Percentiles rank a stretch among this genome's conserved stretches.
phyloP scores from a whole-genome alignment of 768 basidiomycete genomes.

The Plicaturopsis crispa region DNA sequence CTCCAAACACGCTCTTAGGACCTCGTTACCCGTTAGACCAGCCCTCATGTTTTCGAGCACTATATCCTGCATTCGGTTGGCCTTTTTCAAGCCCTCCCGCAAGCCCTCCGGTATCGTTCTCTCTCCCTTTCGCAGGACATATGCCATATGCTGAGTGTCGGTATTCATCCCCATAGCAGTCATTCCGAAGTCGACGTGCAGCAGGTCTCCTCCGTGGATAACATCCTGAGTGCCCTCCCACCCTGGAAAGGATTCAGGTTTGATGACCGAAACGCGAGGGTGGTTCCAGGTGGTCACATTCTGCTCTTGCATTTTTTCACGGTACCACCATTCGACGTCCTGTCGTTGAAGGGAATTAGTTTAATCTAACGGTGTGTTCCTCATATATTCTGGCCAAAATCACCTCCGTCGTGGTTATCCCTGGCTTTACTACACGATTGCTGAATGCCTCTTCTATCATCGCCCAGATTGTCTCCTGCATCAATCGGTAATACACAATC shows the following conservation, averaged over 20 bases:
- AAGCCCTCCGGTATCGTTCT: slow-evolving; percentile 33
- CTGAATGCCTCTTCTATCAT: slow-evolving; percentile 48
- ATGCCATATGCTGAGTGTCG: slow-evolving; percentile 49
- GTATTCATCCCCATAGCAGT: slow-evolving; percentile 48
- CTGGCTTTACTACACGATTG: slow-evolving; percentile 29
- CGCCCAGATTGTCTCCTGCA: slow-evolving; percentile 47
- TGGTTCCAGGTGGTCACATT: slow-evolving; percentile 47
- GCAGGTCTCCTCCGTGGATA: slow-evolving; percentile 40
- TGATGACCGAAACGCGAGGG: slow-evolving; percentile 39
- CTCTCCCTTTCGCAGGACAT: slow-evolving; percentile 41
- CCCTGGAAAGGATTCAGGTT: slow-evolving; percentile 31
- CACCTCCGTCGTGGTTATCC: slow-evolving; percentile 37
- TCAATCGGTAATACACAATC: slow-evolving; percentile 32
- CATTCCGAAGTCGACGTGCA: slow-evolving; percentile 51
- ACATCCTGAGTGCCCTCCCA: slow-evolving; percentile 31
- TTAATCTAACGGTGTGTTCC: no score
- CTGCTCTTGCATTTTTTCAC: slow-evolving; percentile 38
- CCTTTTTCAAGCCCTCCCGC: slow-evolving; percentile 34
- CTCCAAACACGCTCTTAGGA: slow-evolving; percentile 30
- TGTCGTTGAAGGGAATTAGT: slow-evolving; percentile 10
- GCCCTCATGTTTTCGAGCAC: slow-evolving; percentile 34
- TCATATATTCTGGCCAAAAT: slow-evolving; percentile 5
- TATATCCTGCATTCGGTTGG: slow-evolving; percentile 47
- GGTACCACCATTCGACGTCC: slow-evolving; percentile 51
- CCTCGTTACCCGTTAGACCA: slow-evolving; percentile 39